A percentile compares a stretch with the other conserved stretches of the same genome.
Evolutionary conservation across 495 filamentous ascomycete species (phyloP).

Genomic region (Neurospora cerealis): DNA sequence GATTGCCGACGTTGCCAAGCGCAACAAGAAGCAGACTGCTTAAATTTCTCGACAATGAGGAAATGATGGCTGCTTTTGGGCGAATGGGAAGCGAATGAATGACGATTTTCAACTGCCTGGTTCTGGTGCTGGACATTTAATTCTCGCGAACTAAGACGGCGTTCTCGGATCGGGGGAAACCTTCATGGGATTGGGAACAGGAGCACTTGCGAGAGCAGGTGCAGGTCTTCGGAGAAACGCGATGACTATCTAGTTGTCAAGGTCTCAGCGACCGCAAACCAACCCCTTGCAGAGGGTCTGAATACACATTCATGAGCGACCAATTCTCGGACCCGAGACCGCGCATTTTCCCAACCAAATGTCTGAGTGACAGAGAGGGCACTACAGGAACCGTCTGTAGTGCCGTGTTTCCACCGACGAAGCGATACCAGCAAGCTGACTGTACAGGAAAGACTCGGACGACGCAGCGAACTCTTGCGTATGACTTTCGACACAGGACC

Average conservation of each 20-base stretch:
- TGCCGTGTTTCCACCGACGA: slow-evolving; percentile 37
- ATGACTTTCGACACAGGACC: slow-evolving; percentile 38
- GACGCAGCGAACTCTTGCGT: slow-evolving; percentile 26
- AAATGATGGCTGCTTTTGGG: background rate
- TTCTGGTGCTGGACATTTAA: background rate
- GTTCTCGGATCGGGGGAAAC: background rate
- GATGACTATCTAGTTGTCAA: background rate
- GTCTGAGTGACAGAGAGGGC: background rate
- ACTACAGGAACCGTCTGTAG: slow-evolving; percentile 23
- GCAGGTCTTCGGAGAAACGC: background rate
- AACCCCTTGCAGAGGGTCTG: background rate
- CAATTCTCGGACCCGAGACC: background rate
- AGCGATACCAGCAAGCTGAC: slow-evolving; percentile 17
- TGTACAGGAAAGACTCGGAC: slow-evolving; percentile 29
- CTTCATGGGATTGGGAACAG: background rate
- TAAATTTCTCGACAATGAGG: background rate
- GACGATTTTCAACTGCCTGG: background rate
- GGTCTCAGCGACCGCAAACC: background rate
- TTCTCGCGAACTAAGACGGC: background rate
- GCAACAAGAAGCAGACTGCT: slow-evolving; percentile 21
- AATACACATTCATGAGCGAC: background rate
- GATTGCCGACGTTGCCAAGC: slow-evolving; percentile 41
- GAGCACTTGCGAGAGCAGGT: background rate
- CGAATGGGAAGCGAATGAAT: background rate
- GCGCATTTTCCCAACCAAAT: background rate